phyloP scores from a whole-genome alignment of 1,139 yeast species.

The Sugiyamaella xylanicola region DNA sequence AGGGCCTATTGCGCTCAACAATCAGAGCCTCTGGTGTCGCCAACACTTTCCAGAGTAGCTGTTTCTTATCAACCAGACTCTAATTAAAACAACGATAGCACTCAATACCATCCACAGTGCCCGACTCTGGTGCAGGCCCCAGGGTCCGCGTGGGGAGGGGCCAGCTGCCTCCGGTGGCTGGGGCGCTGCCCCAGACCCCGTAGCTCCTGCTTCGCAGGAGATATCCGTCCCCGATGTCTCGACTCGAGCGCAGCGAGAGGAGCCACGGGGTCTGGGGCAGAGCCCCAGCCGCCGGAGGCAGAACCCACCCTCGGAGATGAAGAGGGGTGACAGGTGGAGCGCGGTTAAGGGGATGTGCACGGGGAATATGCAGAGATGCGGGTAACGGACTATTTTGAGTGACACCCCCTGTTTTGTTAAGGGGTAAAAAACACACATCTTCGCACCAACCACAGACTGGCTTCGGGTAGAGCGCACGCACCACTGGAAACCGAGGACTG shows the following conservation, averaged over 20 bases:
- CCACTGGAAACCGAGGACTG: too few relatives aligned
- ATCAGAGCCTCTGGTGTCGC: too few relatives aligned
- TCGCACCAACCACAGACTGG: background rate
- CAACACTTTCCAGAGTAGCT: too few relatives aligned
- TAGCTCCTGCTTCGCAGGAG: background rate
- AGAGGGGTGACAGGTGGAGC: background rate
- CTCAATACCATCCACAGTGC: too few relatives aligned
- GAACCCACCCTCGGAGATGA: background rate
- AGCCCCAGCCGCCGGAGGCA: background rate
- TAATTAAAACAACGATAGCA: too few relatives aligned
- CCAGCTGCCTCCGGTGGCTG: background rate
- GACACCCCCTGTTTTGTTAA: slow-evolving; percentile 5
- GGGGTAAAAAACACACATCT: background rate
- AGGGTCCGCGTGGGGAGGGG: too few relatives aligned
- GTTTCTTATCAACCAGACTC: too few relatives aligned
- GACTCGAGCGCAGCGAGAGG: background rate
- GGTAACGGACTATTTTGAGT: background rate
- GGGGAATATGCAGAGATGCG: background rate
- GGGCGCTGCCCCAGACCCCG: background rate
- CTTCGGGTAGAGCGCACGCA: background rate
- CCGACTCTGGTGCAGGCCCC: too few relatives aligned
- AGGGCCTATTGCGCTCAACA: too few relatives aligned
- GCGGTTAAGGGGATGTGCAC: background rate
- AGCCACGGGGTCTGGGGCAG: background rate
- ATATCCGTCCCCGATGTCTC: background rate